phyloP scores from a whole-genome alignment of 164 flowering plant genomes.

The Sedum album region DNA sequence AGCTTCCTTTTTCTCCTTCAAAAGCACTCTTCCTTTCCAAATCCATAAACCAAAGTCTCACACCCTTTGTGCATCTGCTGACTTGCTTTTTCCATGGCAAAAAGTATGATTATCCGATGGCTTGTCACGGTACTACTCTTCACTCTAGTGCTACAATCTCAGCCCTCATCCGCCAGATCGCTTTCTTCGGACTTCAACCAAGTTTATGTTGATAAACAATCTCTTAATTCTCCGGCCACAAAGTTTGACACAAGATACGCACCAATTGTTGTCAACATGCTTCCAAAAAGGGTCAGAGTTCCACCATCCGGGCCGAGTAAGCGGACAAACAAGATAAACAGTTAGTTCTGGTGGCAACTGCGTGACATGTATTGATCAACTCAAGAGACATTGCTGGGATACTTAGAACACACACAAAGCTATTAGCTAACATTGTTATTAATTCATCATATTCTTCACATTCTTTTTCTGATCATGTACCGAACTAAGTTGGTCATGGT shows the following conservation, averaged over 20 bases:
- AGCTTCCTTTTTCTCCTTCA: neutral
- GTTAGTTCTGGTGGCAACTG: slow-evolving; percentile 7
- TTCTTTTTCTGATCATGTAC: neutral
- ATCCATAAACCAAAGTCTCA: neutral
- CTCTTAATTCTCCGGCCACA: neutral
- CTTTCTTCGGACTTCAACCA: neutral
- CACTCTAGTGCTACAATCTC: neutral
- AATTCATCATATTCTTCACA: neutral
- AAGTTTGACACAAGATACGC: neutral
- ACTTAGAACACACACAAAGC: neutral
- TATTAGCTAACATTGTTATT: neutral
- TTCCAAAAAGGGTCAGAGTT: no score
- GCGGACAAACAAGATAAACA: slow-evolving; percentile 21
- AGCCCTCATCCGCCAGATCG: neutral
- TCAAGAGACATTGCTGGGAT: neutral
- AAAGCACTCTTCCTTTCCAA: neutral
- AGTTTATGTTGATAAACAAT: neutral
- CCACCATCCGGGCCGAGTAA: no score
- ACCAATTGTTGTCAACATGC: slow-evolving; percentile 11
- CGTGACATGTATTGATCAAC: neutral
- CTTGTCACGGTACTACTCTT: neutral
- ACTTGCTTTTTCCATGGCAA: neutral
- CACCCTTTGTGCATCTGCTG: neutral
- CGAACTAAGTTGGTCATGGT: neutral
- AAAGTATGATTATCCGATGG: neutral